phyloP scores from a whole-genome alignment of 805 yeast genomes.

The Metschnikowia lachancei region DNA sequence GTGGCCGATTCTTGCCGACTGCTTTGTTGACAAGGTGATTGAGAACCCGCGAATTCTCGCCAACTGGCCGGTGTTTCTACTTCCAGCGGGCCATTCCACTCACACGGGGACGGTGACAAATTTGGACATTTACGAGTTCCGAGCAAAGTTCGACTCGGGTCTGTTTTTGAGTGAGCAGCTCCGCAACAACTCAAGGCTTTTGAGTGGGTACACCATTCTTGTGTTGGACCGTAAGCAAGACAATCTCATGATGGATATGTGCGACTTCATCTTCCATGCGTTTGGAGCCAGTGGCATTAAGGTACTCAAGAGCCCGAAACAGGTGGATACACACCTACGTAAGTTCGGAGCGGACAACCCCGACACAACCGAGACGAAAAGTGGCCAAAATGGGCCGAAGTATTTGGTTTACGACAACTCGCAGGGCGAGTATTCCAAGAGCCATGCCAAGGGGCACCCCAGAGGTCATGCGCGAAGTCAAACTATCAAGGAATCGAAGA shows the following conservation, averaged over 20 bases:
- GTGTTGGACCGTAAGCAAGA: constrained; percentile 33
- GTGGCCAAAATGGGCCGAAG: no score
- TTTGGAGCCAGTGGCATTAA: constrained; percentile 40
- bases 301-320: constrained; percentile 8
- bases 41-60: constrained; percentile 24
- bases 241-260: constrained; percentile 31
- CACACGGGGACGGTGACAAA: constrained; percentile 46
- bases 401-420: constrained; percentile 32
- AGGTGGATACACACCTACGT: constrained; percentile 6
- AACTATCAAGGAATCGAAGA: background rate
- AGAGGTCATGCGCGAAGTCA: constrained; percentile 9
- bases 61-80: constrained; percentile 52
- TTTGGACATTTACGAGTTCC: constrained; percentile 46
- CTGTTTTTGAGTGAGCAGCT: constrained; percentile 40
- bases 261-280: constrained; percentile 44
- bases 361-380: background rate
- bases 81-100: constrained; percentile 71
- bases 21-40: constrained; percentile 53
- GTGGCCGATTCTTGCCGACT: constrained; percentile 76
- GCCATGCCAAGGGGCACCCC: background rate
- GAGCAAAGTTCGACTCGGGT: constrained; percentile 34
- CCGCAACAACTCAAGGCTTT: constrained; percentile 34
- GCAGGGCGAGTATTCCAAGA: constrained; percentile 9
- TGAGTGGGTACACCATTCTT: constrained; percentile 34
- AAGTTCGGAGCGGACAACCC: no score